These are phyloP conservation scores for Trichoderma gracile DNA, from an alignment of 2,329 filamentous ascomycete genomes.

Conservation along the genomic window DNA sequence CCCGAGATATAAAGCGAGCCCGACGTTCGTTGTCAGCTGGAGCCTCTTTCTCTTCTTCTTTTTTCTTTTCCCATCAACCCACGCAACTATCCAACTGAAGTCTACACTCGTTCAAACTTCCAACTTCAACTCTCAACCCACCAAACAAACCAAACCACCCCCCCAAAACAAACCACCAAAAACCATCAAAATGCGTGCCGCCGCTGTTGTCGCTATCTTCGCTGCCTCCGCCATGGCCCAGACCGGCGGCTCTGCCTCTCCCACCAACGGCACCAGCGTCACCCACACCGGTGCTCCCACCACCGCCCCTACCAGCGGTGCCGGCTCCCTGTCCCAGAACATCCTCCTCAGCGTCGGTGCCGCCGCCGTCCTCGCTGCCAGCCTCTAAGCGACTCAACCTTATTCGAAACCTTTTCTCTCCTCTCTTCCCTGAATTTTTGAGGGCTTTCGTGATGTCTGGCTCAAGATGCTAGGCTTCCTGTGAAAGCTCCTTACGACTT, in stretches of 20 bases:
- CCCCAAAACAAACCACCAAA: neutral
- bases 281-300: conserved; percentile 18
- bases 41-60: neutral
- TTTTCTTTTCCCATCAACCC: conserved; percentile 11
- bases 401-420: neutral
- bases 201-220: conserved; percentile 27
- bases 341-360: conserved; percentile 25
- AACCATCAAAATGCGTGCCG: conserved; percentile 30
- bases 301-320: conserved; percentile 14
- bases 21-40: conserved; percentile 9
- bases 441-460: neutral
- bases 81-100: conserved; percentile 21
- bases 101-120: conserved; percentile 23
- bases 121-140: neutral
- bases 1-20: conserved; percentile 25
- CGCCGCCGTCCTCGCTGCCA: conserved; percentile 25
- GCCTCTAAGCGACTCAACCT: conserved; percentile 20
- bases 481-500: neutral
- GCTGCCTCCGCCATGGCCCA: conserved; percentile 27
- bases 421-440: no score
- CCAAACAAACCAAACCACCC: neutral
- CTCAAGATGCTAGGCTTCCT: neutral
- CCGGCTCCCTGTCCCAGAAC: conserved; percentile 25
- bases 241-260: conserved; percentile 19
- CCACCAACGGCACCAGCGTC: conserved; percentile 20